Evolutionary conservation across 257 asterid genomes (phyloP).

Genomic region (Salvia splendens): DNA sequence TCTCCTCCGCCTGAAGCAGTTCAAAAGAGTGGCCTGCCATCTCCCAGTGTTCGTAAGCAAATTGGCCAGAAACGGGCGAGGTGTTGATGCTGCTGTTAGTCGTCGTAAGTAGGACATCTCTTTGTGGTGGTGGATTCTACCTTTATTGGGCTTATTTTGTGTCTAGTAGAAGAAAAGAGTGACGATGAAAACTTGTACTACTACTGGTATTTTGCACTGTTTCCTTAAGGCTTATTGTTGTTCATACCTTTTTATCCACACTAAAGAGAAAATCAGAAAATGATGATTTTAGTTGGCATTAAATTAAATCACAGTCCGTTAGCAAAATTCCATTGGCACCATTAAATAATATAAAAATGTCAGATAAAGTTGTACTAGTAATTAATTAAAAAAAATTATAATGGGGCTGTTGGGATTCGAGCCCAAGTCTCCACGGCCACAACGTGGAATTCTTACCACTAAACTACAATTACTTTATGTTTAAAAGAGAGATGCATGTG

Average conservation of each 20-base stretch:
- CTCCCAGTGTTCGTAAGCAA: not conserved
- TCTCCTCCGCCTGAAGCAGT: conserved; percentile 22
- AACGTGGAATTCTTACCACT: conserved; percentile 98
- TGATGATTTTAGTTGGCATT: too few relatives aligned
- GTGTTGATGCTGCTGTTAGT: not conserved
- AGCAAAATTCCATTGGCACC: too few relatives aligned
- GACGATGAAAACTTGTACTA: not conserved
- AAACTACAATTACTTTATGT: conserved; percentile 82
- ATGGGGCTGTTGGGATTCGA: conserved; percentile 98
- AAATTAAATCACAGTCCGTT: too few relatives aligned
- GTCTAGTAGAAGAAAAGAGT: not conserved
- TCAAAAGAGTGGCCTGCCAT: not conserved
- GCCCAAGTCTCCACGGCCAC: conserved; percentile 99
- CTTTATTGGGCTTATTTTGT: not conserved
- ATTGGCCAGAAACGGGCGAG: not conserved
- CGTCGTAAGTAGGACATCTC: not conserved
- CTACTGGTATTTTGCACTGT: not conserved
- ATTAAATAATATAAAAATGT: not conserved
- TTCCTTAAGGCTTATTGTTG: too few relatives aligned
- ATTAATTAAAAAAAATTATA: not conserved
- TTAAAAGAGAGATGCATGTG: too few relatives aligned
- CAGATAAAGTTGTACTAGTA: too few relatives aligned
- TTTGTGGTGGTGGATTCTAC: not conserved
- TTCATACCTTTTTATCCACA: too few relatives aligned
- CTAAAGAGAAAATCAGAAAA: too few relatives aligned